These are phyloP conservation scores for Fusarium decemcellulare DNA, from an alignment of 2,329 filamentous ascomycete species.

Conservation along the genomic window DNA sequence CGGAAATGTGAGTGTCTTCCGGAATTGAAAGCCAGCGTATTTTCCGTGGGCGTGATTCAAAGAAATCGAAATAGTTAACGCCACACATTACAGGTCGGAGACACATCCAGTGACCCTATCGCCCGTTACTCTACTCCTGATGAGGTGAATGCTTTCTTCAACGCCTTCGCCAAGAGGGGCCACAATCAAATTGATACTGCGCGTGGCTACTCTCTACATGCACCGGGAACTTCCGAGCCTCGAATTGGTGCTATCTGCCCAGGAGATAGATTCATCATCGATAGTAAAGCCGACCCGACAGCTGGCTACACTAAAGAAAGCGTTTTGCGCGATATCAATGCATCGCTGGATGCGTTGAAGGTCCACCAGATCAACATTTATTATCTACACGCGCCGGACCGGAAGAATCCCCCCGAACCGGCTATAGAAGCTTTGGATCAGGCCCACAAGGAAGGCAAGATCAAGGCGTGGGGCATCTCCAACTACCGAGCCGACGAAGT, in stretches of 20 bases:
- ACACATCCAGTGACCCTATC: slow-evolving; percentile 35
- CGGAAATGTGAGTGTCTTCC: too few relatives aligned
- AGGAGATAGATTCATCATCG: slow-evolving; percentile 49
- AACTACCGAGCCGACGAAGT: slow-evolving; percentile 63
- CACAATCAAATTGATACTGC: slow-evolving; percentile 50
- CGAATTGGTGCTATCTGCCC: slow-evolving; percentile 48
- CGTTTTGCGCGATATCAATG: slow-evolving; percentile 48
- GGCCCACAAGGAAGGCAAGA: slow-evolving; percentile 57
- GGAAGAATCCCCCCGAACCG: slow-evolving; percentile 57
- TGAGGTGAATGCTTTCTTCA: slow-evolving; percentile 44
- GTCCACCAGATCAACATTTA: slow-evolving; percentile 37
- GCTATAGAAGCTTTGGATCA: slow-evolving; percentile 58
- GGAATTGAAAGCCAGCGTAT: too few relatives aligned
- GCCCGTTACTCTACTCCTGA: slow-evolving; percentile 43
- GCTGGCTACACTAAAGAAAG: slow-evolving; percentile 48
- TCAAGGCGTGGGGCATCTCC: slow-evolving; percentile 61
- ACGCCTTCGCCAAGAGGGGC: slow-evolving; percentile 43
- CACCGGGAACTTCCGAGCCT: slow-evolving; percentile 48
- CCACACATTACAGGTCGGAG: slow-evolving; percentile 37
- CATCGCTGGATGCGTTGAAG: slow-evolving; percentile 50
- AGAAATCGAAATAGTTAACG: too few relatives aligned
- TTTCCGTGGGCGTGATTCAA: too few relatives aligned
- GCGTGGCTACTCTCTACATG: slow-evolving; percentile 49
- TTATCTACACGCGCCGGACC: slow-evolving; percentile 51
- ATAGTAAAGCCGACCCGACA: slow-evolving; percentile 52